Percentiles rank a stretch among this genome's conserved stretches.
These are phyloP conservation scores for Comarum palustre DNA, from an alignment of 306 rosid species.

Conservation along the genomic window DNA sequence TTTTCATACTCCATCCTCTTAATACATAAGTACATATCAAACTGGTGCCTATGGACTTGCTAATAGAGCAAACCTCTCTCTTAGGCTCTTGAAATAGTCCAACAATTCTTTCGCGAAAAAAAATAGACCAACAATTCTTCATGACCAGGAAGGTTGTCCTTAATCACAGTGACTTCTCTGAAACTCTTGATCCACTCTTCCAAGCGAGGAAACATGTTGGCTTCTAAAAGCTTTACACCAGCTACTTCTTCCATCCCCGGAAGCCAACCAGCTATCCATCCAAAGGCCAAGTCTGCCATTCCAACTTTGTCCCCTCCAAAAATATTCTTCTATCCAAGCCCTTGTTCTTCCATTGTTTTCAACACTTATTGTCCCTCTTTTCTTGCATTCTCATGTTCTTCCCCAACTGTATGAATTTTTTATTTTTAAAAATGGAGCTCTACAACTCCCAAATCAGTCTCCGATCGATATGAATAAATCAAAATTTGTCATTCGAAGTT, in stretches of 20 bases:
- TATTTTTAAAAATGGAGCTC: neutral
- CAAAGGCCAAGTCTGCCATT: conserved; percentile 21
- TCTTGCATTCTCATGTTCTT: conserved; percentile 22
- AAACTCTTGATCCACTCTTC: conserved; percentile 21
- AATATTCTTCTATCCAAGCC: conserved; percentile 12
- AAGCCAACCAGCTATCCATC: conserved; percentile 14
- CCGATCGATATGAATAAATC: neutral
- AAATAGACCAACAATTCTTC: conserved; percentile 18
- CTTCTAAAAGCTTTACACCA: conserved; percentile 17
- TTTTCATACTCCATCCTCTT: neutral
- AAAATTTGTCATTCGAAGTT: no score
- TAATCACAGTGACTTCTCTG: conserved; percentile 7
- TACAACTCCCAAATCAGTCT: neutral
- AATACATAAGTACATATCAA: neutral
- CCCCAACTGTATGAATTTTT: conserved; percentile 15
- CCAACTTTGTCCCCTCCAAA: conserved; percentile 23
- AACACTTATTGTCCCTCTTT: conserved; percentile 10
- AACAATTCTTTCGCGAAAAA: no score
- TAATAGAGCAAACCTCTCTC: conserved; percentile 3
- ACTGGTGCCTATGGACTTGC: neutral
- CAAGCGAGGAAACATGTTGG: conserved; percentile 18
- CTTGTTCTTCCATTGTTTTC: conserved; percentile 22
- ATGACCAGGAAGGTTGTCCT: conserved; percentile 14
- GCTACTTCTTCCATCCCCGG: conserved; percentile 16
- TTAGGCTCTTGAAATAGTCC: conserved; percentile 5